These are phyloP conservation scores for Auriscalpium orientale DNA, from an alignment of 768 basidiomycete species.

Conservation along the genomic window DNA sequence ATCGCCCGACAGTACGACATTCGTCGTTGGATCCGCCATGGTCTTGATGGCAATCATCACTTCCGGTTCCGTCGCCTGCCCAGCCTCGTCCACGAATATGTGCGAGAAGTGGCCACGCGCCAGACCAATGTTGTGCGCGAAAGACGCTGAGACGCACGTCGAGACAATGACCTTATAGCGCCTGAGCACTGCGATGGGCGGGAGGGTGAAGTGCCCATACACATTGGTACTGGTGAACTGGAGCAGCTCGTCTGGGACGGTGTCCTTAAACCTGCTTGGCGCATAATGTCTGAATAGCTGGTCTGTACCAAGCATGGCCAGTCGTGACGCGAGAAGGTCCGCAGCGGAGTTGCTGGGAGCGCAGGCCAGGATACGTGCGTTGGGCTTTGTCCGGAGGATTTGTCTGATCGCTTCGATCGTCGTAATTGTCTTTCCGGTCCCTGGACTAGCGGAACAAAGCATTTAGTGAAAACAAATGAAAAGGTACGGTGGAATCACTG, in stretches of 20 bases:
- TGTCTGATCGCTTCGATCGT: slow-evolving; percentile 58
- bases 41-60: slow-evolving; percentile 55
- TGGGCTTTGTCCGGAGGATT: slow-evolving; percentile 33
- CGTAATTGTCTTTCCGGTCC: slow-evolving; percentile 64
- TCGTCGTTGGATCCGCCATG: slow-evolving; percentile 44
- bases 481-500: slow-evolving; percentile 20
- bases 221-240: slow-evolving; percentile 32
- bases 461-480: neutral
- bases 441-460: slow-evolving; percentile 31
- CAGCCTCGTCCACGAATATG: slow-evolving; percentile 67
- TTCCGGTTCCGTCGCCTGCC: slow-evolving; percentile 67
- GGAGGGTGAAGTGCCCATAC: slow-evolving; percentile 37
- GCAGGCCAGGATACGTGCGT: slow-evolving; percentile 49
- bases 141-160: slow-evolving; percentile 58
- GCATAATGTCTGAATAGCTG: slow-evolving; percentile 54
- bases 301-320: slow-evolving; percentile 27
- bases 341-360: slow-evolving; percentile 66
- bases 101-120: slow-evolving; percentile 56
- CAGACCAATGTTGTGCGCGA: slow-evolving; percentile 48
- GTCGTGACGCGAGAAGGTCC: slow-evolving; percentile 44
- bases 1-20: slow-evolving; percentile 59
- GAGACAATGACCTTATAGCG: slow-evolving; percentile 50
- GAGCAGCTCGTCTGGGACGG: slow-evolving; percentile 31
- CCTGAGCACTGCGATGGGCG: slow-evolving; percentile 30
- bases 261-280: slow-evolving; percentile 34